phyloP scores from a whole-genome alignment of 768 basidiomycete genomes.

The Macrolepiota dolichaula region DNA sequence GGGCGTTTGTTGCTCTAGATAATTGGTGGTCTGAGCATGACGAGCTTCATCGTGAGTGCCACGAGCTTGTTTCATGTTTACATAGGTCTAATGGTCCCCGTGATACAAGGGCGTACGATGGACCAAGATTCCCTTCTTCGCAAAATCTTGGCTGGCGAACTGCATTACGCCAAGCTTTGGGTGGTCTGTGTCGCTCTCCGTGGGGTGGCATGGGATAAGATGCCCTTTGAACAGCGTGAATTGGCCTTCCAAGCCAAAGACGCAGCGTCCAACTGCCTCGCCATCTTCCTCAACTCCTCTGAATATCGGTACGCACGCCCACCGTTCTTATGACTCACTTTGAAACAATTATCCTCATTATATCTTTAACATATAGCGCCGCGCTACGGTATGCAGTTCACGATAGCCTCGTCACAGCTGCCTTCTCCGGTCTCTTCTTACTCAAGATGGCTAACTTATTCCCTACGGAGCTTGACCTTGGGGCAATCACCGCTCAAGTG shows the following conservation, averaged over 20 bases:
- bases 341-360: conserved; percentile 3
- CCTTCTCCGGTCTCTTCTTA: conserved; percentile 88
- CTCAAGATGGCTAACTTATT: conserved; percentile 95
- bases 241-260: conserved; percentile 95
- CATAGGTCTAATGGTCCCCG: neutral
- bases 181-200: conserved; percentile 89
- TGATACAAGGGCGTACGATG: conserved; percentile 61
- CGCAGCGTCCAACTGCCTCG: conserved; percentile 81
- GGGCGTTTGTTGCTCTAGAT: conserved; percentile 82
- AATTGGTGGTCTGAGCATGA: conserved; percentile 93
- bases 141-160: conserved; percentile 83
- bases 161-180: conserved; percentile 94
- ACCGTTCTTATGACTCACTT: neutral
- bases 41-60: conserved; percentile 66
- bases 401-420: conserved; percentile 87
- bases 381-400: conserved; percentile 93
- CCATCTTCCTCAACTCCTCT: conserved; percentile 77
- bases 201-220: conserved; percentile 93
- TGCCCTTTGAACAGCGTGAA: conserved; percentile 93
- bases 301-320: conserved; percentile 63
- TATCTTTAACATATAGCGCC: conserved; percentile 43
- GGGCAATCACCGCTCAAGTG: conserved; percentile 75
- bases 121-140: conserved; percentile 83
- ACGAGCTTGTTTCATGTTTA: conserved; percentile 2
- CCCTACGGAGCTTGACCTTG: conserved; percentile 78